phyloP scores from a whole-genome alignment of 371 early-diverging fungal species.

The Parasitella parasitica region DNA sequence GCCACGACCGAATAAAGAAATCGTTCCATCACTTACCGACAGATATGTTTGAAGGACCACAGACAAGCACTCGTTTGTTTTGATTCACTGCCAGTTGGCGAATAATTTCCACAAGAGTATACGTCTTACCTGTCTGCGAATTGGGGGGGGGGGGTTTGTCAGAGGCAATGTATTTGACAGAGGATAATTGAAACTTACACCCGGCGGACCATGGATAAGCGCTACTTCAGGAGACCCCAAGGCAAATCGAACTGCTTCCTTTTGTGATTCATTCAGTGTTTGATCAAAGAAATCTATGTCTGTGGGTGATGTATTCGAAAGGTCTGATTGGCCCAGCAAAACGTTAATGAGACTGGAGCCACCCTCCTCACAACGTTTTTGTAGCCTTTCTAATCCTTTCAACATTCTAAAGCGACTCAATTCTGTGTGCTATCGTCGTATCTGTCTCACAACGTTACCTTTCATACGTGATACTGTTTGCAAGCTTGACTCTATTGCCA shows the following conservation, averaged over 20 bases:
- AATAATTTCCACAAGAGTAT: slow-evolving; percentile 87
- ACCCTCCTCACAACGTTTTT: slow-evolving; percentile 13
- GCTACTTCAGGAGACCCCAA: slow-evolving; percentile 68
- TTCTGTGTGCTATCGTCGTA: background rate
- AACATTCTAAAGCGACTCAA: slow-evolving; percentile 24
- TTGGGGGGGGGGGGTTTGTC: too few relatives aligned
- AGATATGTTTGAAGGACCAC: slow-evolving; percentile 93
- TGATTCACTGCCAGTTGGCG: slow-evolving; percentile 68
- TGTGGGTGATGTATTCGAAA: slow-evolving; percentile 14
- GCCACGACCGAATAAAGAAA: too few relatives aligned
- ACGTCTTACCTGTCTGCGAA: slow-evolving; percentile 96
- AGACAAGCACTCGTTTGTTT: slow-evolving; percentile 80
- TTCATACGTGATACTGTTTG: slow-evolving; percentile 79
- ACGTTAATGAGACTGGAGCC: slow-evolving; percentile 25
- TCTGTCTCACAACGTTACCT: background rate
- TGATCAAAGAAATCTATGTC: slow-evolving; percentile 57
- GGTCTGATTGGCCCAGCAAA: slow-evolving; percentile 24
- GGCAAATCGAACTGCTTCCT: slow-evolving; percentile 70
- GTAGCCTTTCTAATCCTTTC: slow-evolving; percentile 39
- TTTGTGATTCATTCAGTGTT: slow-evolving; percentile 76
- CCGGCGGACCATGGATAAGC: slow-evolving; percentile 89
- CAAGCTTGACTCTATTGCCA: slow-evolving; percentile 54
- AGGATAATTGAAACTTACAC: too few relatives aligned
- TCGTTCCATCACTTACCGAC: slow-evolving; percentile 63
- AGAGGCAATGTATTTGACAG: too few relatives aligned